These are phyloP conservation scores for Podaxis pistillaris DNA, from an alignment of 768 basidiomycete genomes.

Conservation along the genomic window DNA sequence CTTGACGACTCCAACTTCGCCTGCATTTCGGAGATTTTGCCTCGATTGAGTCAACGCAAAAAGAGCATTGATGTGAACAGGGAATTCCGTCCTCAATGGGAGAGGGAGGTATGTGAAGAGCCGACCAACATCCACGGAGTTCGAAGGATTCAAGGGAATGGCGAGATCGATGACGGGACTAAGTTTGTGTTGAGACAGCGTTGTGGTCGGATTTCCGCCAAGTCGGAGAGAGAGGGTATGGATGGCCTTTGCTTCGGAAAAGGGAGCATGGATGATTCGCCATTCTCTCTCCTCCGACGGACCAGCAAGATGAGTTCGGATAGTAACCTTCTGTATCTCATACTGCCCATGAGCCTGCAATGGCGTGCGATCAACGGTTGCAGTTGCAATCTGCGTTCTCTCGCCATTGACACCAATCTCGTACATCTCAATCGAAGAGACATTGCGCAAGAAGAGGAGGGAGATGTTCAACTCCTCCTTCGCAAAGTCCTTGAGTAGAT, in stretches of 20 bases:
- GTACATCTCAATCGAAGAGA: conserved; percentile 38
- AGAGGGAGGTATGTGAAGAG: conserved; percentile 51
- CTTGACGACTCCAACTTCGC: conserved; percentile 35
- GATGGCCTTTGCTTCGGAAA: conserved; percentile 24
- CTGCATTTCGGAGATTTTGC: conserved; percentile 41
- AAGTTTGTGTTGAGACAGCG: conserved; percentile 40
- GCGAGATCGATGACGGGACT: conserved; percentile 37
- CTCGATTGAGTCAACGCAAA: conserved; percentile 46
- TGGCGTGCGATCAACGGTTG: conserved; percentile 17
- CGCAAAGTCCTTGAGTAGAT: conserved; percentile 41
- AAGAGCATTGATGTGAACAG: conserved; percentile 42
- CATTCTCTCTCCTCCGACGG: conserved; percentile 24
- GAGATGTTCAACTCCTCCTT: conserved; percentile 36
- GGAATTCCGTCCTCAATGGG: conserved; percentile 43
- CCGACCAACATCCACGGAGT: conserved; percentile 27
- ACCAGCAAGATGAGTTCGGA: conserved; percentile 16
- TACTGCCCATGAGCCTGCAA: neutral
- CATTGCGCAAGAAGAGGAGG: conserved; percentile 40
- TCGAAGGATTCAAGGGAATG: conserved; percentile 23
- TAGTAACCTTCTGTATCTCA: conserved; percentile 16
- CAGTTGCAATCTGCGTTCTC: conserved; percentile 16
- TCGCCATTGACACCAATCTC: conserved; percentile 31
- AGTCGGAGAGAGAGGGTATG: conserved; percentile 24
- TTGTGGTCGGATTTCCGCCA: conserved; percentile 22
- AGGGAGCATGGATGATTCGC: conserved; percentile 32